Percentiles rank a stretch among this genome's conserved stretches.
These are phyloP conservation scores for Saussurea involucrata DNA, from an alignment of 129 eudicot genomes.

Conservation along the genomic window DNA sequence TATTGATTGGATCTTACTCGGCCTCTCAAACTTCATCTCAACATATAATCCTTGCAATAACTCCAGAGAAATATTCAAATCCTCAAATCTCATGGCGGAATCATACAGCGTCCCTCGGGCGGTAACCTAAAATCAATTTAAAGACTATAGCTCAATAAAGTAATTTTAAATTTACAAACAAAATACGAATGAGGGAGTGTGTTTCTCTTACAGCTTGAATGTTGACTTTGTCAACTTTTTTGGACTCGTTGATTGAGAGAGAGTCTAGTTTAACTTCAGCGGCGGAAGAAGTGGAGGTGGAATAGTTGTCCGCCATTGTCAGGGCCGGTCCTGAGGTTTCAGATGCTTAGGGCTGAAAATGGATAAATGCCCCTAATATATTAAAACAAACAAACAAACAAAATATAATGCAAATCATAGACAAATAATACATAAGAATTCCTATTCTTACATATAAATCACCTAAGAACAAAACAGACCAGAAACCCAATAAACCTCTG, in stretches of 20 bases:
- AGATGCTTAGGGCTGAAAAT: too few species aligned
- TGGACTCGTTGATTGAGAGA: conserved; percentile 14
- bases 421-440: too few species aligned
- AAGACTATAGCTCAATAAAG: background rate
- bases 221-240: conserved; percentile 1
- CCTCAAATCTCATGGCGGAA: conserved; percentile 66
- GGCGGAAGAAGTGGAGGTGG: too few species aligned
- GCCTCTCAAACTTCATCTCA: conserved; percentile 68
- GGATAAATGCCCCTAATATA: too few species aligned
- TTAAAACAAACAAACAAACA: too few species aligned
- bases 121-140: conserved; percentile 23
- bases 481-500: too few species aligned
- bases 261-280: conserved; percentile 4
- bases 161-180: background rate
- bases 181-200: background rate
- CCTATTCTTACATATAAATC: too few species aligned
- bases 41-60: conserved; percentile 61
- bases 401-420: too few species aligned
- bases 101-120: conserved; percentile 57
- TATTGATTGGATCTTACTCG: conserved; percentile 67
- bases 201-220: conserved; percentile 40
- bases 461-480: too few species aligned
- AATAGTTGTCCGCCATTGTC: too few species aligned
- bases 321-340: too few species aligned
- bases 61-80: conserved; percentile 47